Evolutionary conservation across 2,329 filamentous ascomycete genomes (phyloP), one percentile per base, ranked within the genome.

Genomic region (Chaetomiaceae sp.): DNA sequence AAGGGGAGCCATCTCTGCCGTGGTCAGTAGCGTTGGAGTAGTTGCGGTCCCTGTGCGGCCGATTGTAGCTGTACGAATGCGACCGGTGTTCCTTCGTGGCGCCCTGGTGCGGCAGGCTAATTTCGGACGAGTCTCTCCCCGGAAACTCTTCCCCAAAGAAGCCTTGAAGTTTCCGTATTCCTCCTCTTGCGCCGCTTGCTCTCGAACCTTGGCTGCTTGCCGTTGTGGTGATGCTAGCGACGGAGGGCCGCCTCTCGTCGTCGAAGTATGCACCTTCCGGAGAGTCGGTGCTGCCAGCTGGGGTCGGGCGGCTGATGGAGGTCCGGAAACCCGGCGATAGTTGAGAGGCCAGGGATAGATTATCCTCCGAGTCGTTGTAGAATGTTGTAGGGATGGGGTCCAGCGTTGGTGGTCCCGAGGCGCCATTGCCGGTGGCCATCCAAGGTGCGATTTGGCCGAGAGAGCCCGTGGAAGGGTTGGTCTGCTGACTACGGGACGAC

Each of bases 121-220:
- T 79, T 54, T 95, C 89, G 48, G 87, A 90, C 59, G 85, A 85
- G 66, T 91, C 86, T 60, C 80, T 77, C 33, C 80, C 82, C 54
- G 84, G 82, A 68, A 88, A 90, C 66, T 96, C 91, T 63, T 96
- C 92, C 42, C 92, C 91, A 71, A 96, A 95, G 67, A 96, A 92
- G 37, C 87, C 89, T 66, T 94, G 89, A 58, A 96, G 76, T 71
- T 92, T 94, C 70, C 91, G 90, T 53, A 86, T 80, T 47, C 87
- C 83, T 62, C 85, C 83, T 55, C 86, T 78, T 56, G 82, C 85
- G 57, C 84, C 75, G 67, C 86, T 88, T 53, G 80, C 80, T 71
- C 85, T 86, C 37, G 92, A 95, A 30, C 89, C 88, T 60, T 88
- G 82, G 65, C 92, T 95, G 70, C 91, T 94, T 53, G 89, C 82